Evolutionary conservation across 2,329 filamentous ascomycete genomes (phyloP), one percentile per base, ranked within the genome.

Genomic region (Aureobasidium lini): DNA sequence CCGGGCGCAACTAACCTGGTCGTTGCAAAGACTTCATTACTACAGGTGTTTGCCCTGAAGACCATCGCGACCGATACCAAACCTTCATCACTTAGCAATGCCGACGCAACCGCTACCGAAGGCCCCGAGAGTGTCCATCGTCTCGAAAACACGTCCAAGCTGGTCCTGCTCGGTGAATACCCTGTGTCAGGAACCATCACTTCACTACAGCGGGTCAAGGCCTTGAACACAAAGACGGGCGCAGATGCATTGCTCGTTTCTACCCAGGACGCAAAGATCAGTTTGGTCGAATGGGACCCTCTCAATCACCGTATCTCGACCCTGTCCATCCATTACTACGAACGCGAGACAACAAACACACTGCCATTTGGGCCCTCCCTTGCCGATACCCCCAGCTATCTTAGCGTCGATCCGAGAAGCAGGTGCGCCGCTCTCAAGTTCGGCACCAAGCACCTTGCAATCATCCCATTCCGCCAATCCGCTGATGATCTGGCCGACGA

Each of bases 281-380:
- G 89, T 73, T 79, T 99, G 72, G 81, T 96, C 59, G 90, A 96
- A 76, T 99, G 94, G 94, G 90, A 97, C 71, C 86, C 90, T 9
- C 84, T 88, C 71, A 85, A 84, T 65, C 82, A 89, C 73, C 83
- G 84, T 54, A 85, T 97, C 66, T 86, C 87, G 66, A 97, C 93
- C 57, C 84, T 94, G 63, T 97, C 93, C 54, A 93, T 99, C 68
- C 94, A 99, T 77, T 97, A 92, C 79, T 99, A 97, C 75, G 94
- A 99, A 73, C 89, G 94, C 71, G 92, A 96, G 69, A 92, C 96
- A 6, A 79, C 93, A 62, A 84, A 88, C 65, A 85, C 87, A 57
- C 88, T 84, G 63, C 92, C 93, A 0, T 96, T 91, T 87, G 85
- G 88, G 53, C 82, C 87, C 56, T 83, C 87, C 59, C 76, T 95